Evolutionary conservation across 345 rosid genomes (phyloP).

Genomic region (Moringa oleifera): DNA sequence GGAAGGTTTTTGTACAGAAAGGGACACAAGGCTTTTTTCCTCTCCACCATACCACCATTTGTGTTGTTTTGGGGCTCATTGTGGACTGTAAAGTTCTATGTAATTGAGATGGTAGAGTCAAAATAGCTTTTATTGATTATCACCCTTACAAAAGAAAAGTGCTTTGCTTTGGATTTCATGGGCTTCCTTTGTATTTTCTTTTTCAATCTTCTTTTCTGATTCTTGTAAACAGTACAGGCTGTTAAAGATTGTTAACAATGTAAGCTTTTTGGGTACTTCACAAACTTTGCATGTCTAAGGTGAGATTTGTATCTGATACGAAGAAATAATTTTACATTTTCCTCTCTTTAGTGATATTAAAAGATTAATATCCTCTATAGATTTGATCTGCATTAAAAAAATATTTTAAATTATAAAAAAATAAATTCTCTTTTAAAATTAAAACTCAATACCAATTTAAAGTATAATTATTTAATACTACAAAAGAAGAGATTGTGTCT

Average conservation of each 20-base stretch:
- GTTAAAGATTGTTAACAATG: slow-evolving; percentile 11
- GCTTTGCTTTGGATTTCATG: slow-evolving; percentile 25
- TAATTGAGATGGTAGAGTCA: slow-evolving; percentile 38
- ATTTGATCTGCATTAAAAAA: no score
- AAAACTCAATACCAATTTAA: no score
- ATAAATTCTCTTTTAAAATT: no score
- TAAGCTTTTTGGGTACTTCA: slow-evolving; percentile 10
- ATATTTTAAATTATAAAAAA: no score
- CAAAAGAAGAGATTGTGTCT: no score
- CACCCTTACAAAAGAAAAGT: slow-evolving; percentile 22
- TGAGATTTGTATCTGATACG: no score
- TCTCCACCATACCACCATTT: slow-evolving; percentile 24
- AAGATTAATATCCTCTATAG: no score
- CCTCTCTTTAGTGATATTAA: no score
- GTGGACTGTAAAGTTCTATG: slow-evolving; percentile 18
- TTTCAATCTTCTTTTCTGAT: slow-evolving; percentile 12
- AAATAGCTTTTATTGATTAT: slow-evolving; percentile 31
- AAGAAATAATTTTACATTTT: no score
- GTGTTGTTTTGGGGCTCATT: slow-evolving; percentile 25
- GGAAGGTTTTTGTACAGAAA: slow-evolving; percentile 19
- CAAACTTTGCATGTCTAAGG: no score
- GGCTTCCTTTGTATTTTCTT: slow-evolving; percentile 19
- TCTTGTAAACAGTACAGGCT: slow-evolving; percentile 20
- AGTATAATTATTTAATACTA: no score
- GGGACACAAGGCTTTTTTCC: slow-evolving; percentile 17